Percentiles rank a stretch among this genome's conserved stretches.
Evolutionary conservation across 139 green algal species (phyloP).

Genomic region (Chlamydomonas schloesseri): DNA sequence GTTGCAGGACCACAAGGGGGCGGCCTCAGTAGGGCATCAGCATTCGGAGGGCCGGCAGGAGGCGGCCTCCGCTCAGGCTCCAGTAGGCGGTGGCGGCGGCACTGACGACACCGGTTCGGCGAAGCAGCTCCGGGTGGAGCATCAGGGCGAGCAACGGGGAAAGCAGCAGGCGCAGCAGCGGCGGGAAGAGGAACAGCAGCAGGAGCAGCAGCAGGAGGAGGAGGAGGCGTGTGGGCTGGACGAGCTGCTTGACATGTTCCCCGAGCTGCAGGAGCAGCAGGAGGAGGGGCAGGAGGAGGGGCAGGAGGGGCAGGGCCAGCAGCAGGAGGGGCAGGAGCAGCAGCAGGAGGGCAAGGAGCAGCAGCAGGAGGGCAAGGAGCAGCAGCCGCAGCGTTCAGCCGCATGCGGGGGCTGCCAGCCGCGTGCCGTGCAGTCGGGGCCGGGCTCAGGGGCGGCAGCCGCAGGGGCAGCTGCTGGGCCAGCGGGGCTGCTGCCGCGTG

Average conservation of each 20-base stretch:
- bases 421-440: too few relatives aligned
- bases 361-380: too few relatives aligned
- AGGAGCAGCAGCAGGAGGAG: not conserved
- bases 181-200: not conserved
- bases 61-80: too few relatives aligned
- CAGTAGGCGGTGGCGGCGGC: too few relatives aligned
- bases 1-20: too few relatives aligned
- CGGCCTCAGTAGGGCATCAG: too few relatives aligned
- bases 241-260: slow-evolving; percentile 34
- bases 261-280: slow-evolving; percentile 6
- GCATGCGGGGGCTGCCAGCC: too few relatives aligned
- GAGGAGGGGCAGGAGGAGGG: not conserved
- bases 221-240: slow-evolving; percentile 14
- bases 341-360: too few relatives aligned
- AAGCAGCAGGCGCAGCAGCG: not conserved
- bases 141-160: not conserved
- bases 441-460: not conserved
- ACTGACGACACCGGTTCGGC: too few relatives aligned
- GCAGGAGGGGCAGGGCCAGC: not conserved
- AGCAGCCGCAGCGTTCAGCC: too few relatives aligned
- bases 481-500: slow-evolving; percentile 25
- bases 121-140: not conserved
- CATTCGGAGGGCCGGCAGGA: too few relatives aligned
- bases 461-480: not conserved
- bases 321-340: not conserved